phyloP scores from a whole-genome alignment of 2,329 filamentous ascomycete genomes.

The Talaromyces verruculosus region DNA sequence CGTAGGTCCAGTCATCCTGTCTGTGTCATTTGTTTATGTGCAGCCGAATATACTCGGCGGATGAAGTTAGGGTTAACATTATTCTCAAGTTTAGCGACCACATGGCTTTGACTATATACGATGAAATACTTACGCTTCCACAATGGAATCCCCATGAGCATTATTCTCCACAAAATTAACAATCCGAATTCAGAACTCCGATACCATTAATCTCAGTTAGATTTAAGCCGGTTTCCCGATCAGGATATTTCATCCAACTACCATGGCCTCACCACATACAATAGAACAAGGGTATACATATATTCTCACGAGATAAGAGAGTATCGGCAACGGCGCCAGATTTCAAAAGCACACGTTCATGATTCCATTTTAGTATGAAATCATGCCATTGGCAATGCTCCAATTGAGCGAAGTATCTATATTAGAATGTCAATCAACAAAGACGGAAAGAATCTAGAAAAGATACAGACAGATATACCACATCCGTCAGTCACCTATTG shows the following conservation, averaged over 20 bases:
- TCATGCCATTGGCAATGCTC: neutral
- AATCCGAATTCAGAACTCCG: neutral
- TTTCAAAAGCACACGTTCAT: neutral
- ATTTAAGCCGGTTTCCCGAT: neutral
- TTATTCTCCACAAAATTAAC: conserved; percentile 3
- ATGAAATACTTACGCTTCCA: neutral
- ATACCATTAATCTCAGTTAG: neutral
- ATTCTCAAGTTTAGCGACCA: neutral
- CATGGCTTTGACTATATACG: conserved; percentile 1
- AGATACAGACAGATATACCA: neutral
- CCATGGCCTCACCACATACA: neutral
- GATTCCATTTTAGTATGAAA: conserved; percentile 1
- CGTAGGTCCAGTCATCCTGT: conserved; percentile 6
- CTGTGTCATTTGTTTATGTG: neutral
- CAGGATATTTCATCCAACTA: neutral
- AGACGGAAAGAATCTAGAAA: neutral
- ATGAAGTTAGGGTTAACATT: neutral
- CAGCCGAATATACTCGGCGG: no score
- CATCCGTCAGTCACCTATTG: neutral
- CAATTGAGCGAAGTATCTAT: neutral
- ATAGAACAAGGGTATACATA: no score
- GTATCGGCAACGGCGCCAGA: neutral
- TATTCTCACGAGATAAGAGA: neutral
- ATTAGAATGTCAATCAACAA: neutral
- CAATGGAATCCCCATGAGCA: neutral